Evolutionary conservation across 2,329 filamentous ascomycete genomes (phyloP).

Genomic region (Exophiala dermatitidis): DNA sequence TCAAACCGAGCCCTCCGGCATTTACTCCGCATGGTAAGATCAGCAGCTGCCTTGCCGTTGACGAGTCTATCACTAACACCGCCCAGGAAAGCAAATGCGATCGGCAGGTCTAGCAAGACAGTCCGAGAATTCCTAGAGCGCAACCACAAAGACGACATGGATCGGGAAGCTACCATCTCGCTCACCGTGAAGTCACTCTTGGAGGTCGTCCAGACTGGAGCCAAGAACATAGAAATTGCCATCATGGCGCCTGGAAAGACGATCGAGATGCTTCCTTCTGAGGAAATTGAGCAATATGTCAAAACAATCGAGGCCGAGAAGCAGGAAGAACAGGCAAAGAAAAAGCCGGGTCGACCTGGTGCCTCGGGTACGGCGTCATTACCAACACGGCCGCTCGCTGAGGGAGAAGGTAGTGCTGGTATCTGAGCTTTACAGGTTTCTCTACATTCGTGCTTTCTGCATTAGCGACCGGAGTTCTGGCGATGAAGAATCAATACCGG

Average conservation of each 20-base stretch:
- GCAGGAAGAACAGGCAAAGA: slow-evolving; percentile 95
- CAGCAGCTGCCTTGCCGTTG: slow-evolving; percentile 4
- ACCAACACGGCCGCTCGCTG: slow-evolving; percentile 52
- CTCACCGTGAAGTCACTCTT: slow-evolving; percentile 96
- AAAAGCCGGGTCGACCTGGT: slow-evolving; percentile 66
- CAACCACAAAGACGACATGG: slow-evolving; percentile 98
- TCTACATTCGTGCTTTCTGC: slow-evolving; percentile 13
- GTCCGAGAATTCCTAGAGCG: slow-evolving; percentile 97
- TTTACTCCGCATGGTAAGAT: slow-evolving; percentile 92
- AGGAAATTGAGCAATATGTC: slow-evolving; percentile 94
- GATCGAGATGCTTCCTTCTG: slow-evolving; percentile 87
- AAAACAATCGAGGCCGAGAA: slow-evolving; percentile 99
- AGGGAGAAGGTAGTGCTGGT: slow-evolving; percentile 31
- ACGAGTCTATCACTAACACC: slow-evolving; percentile 19
- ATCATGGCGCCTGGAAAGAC: slow-evolving; percentile 90
- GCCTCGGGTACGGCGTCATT: slow-evolving; percentile 56
- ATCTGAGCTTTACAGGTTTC: slow-evolving; percentile 8
- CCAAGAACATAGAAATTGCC: slow-evolving; percentile 99
- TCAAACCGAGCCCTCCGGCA: slow-evolving; percentile 98
- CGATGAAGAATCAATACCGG: slow-evolving; percentile 9
- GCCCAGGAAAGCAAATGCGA: slow-evolving; percentile 94
- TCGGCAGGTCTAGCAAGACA: slow-evolving; percentile 96
- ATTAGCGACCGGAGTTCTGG: slow-evolving; percentile 25
- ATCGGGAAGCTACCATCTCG: slow-evolving; percentile 90
- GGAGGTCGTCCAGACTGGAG: slow-evolving; percentile 96